phyloP scores from a whole-genome alignment of 768 basidiomycete species.

The Russula virescens region DNA sequence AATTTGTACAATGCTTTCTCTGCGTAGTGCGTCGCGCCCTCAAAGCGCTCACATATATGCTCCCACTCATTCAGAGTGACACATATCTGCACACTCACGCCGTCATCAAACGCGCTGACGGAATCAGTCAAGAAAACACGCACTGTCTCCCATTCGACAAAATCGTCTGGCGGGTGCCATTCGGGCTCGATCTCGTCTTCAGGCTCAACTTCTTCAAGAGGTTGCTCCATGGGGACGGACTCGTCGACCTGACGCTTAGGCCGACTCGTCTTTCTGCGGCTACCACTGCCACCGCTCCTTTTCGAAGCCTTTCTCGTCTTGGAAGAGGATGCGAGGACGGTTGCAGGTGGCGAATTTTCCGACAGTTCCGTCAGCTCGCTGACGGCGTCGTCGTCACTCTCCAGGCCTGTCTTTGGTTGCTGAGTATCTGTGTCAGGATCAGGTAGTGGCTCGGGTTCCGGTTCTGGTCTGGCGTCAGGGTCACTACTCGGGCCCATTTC shows the following conservation, averaged over 20 bases:
- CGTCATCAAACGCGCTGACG: background rate
- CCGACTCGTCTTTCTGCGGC: conserved; percentile 10
- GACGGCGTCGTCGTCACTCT: conserved; percentile 53
- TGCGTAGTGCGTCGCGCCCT: conserved; percentile 66
- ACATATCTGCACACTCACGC: conserved; percentile 54
- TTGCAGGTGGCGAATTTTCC: conserved; percentile 36
- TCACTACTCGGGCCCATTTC: conserved; percentile 14
- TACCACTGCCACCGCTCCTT: conserved; percentile 8
- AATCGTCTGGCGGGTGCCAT: conserved; percentile 40
- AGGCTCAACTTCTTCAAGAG: conserved; percentile 21
- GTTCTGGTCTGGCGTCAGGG: conserved; percentile 5
- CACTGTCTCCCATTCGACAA: conserved; percentile 91
- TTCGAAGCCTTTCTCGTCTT: conserved; percentile 10
- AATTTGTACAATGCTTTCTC: conserved; percentile 76
- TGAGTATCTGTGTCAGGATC: conserved; percentile 18
- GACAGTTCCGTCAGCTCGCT: conserved; percentile 75
- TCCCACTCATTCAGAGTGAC: conserved; percentile 84
- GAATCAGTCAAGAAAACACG: background rate
- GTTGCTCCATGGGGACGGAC: conserved; percentile 9
- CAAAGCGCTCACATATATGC: conserved; percentile 66
- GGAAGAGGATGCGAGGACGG: conserved; percentile 25
- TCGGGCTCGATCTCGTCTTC: conserved; percentile 26
- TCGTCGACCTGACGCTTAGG: conserved; percentile 21
- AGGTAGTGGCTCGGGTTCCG: conserved; percentile 25
- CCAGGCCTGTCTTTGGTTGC: conserved; percentile 45